Base-by-base conservation (phyloP, 208 protist species). In the Trypanosoma mega region DNA sequence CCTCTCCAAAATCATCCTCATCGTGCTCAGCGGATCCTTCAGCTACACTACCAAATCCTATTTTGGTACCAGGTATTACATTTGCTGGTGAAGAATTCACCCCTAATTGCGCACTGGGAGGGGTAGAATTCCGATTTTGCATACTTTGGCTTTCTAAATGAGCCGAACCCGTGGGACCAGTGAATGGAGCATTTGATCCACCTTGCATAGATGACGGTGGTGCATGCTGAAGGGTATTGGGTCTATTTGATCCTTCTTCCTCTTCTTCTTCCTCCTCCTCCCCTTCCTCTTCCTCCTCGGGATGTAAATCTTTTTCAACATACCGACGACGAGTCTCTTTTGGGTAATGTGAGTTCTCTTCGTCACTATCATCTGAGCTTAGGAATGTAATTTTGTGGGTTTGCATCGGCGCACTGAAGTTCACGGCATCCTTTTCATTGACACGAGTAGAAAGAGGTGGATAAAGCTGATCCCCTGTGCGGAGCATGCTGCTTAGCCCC, bases 281-380 rank as follows among this genome's bases (percentile, higher is more conserved):
- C 34, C 34, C 34, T 16, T 39, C 34, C 8, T 12, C 34, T 6
- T 39, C 34, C 8, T 12, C 6, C 6, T 12, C 6, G 12, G 6
- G 34, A 16, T 12, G 8, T 16, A 39, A 16, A 39, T 16, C 12
- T 39, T 39, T 39, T 12, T 39, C 34, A 16, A 16, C 45, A 56
- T 11, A 14, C 5, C 51, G 57, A 20, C 72, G 74, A 2, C 82
- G 80, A 29, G 72, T 75, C 66, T 89, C 76, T 1, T 75, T 70
- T 7, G 80, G 68, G 67, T 91, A 74, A 78, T 91, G 82, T 27
- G 81, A 88, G 65, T 92, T 82, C 57, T 82, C 82, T 21, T 55
- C 77, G 53, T 92, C 82, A 68, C 84, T 92, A 31, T 94, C 87
- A 63, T 94, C 87, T 46, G 79, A 88, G 74, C 84, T 90, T 36